Conservation (phyloP, 345 rosid genomes). For the Pugionium cornutum region DNA sequence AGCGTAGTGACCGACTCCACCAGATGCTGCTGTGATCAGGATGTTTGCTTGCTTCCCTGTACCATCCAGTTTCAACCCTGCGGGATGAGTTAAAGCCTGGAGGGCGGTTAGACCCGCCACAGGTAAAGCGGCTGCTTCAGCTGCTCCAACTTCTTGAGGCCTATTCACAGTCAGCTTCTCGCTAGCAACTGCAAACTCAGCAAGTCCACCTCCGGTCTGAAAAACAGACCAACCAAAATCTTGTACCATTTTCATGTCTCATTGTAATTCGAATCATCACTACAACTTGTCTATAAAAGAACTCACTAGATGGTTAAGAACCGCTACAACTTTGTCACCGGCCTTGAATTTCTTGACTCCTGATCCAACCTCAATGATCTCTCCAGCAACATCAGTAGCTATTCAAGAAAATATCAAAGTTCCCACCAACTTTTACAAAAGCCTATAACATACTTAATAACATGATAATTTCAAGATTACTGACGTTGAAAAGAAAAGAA, state of each 20-base stretch:
- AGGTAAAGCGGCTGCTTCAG: slow-evolving; percentile 63
- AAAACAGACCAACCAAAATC: slow-evolving; percentile 5
- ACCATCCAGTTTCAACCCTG: slow-evolving; percentile 69
- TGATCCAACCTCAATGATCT: slow-evolving; percentile 65
- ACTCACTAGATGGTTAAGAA: slow-evolving; percentile 51
- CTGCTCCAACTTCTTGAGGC: slow-evolving; percentile 68
- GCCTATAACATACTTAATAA: neutral
- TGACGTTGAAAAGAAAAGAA: too few species aligned
- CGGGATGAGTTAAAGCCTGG: slow-evolving; percentile 56
- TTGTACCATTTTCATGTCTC: too few species aligned
- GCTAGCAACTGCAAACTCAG: slow-evolving; percentile 64
- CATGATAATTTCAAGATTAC: too few species aligned
- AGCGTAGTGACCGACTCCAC: slow-evolving; percentile 83
- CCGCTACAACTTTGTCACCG: slow-evolving; percentile 81
- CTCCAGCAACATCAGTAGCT: slow-evolving; percentile 86
- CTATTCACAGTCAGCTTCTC: slow-evolving; percentile 55
- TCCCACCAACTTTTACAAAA: neutral
- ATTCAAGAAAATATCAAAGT: slow-evolving; percentile 34
- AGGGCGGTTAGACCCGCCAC: slow-evolving; percentile 72
- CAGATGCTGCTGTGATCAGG: slow-evolving; percentile 74
- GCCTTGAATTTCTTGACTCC: slow-evolving; percentile 56
- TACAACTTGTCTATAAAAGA: neutral
- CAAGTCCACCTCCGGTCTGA: slow-evolving; percentile 62
- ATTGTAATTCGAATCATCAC: too few species aligned
- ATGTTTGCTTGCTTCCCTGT: slow-evolving; percentile 56